Evolutionary conservation across 2,329 filamentous ascomycete species (phyloP), one percentile per base, ranked within the genome.

Genomic region (Exophiala spinifera): DNA sequence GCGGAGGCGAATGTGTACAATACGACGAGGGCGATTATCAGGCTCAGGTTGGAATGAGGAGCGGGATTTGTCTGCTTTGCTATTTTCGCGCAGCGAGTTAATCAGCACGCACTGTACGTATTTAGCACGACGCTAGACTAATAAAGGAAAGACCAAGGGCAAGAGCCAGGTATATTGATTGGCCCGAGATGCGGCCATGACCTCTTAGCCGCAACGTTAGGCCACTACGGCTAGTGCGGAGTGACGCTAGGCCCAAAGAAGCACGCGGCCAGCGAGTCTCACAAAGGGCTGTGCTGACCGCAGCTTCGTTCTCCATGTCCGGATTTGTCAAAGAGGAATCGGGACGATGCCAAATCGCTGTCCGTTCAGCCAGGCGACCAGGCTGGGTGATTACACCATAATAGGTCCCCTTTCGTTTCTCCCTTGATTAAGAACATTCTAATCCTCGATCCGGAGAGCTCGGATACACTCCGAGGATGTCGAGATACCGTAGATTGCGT

Each of bases 241-340:
- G 7, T 31, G 19, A 37, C 36, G 44, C 42, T 5, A 17, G 19
- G 37, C 34, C 49, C n/a, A 39, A 34, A 25, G 15, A 51, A 36
- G 11, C 25, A 17, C 20, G 3, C 36, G 10, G 36, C 3, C 4
- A 15, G 23, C 23, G 23, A 25, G 42, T 4, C 23, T 23, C 23
- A 8, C 10, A 8, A 31, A n/a, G n/a, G 49, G 54, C 46, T 25
- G 34, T 53, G 54, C 54, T 53, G 54, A 57, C 54, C 40, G 54
- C 50, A 53, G 53, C 40, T 25, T 23, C 20, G 37, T 15, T 33
- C 25, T 14, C 37, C 17, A 13, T 13, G 25, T 7, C 28, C 10
- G 28, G 3, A 31, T 10, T 31, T 2, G 28, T 25, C 28, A 10
- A 5, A 10, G 28, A 25, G 7, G 23, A 25, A 25, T 7, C 7